Percentiles rank a stretch among this genome's conserved stretches.
These are phyloP conservation scores for Pseudogymnoascus sp. DNA, from an alignment of 2,329 filamentous ascomycete species.

Conservation along the genomic window DNA sequence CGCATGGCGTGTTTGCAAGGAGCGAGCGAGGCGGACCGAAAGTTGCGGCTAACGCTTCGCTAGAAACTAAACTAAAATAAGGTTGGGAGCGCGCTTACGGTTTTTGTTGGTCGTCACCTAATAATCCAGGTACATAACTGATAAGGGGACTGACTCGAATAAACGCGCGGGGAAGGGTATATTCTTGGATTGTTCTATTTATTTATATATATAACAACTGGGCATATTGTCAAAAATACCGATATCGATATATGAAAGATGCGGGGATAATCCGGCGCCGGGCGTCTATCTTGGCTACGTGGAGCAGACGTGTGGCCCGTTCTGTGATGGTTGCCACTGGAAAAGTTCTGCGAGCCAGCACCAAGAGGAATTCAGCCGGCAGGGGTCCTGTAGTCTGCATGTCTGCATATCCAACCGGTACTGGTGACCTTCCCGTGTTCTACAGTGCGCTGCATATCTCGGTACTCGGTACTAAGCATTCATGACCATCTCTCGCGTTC, in stretches of 20 bases:
- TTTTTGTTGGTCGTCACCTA: not conserved
- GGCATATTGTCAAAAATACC: not conserved
- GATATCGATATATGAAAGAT: not conserved
- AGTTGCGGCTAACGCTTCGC: not conserved
- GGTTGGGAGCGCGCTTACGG: not conserved
- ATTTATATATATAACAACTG: not conserved
- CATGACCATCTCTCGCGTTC: not conserved
- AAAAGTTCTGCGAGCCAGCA: not conserved
- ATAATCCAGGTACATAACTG: not conserved
- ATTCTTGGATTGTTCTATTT: not conserved
- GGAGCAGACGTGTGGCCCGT: not conserved
- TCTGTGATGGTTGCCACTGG: not conserved
- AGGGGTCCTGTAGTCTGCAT: not conserved
- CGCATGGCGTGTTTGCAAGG: not conserved
- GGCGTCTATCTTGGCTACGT: not conserved
- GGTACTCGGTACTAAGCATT: not conserved
- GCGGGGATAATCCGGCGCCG: not conserved
- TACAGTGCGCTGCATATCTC: not conserved
- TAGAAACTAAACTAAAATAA: slow-evolving; percentile 5
- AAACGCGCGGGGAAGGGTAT: not conserved
- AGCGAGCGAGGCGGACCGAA: not conserved
- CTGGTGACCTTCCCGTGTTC: not conserved
- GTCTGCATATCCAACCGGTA: not conserved
- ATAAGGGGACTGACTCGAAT: not conserved
- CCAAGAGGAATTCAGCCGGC: not conserved